Percentiles rank a stretch among this genome's conserved stretches.
Evolutionary conservation across 495 filamentous ascomycete genomes (phyloP).

Genomic region (Penicillium coprophilum): DNA sequence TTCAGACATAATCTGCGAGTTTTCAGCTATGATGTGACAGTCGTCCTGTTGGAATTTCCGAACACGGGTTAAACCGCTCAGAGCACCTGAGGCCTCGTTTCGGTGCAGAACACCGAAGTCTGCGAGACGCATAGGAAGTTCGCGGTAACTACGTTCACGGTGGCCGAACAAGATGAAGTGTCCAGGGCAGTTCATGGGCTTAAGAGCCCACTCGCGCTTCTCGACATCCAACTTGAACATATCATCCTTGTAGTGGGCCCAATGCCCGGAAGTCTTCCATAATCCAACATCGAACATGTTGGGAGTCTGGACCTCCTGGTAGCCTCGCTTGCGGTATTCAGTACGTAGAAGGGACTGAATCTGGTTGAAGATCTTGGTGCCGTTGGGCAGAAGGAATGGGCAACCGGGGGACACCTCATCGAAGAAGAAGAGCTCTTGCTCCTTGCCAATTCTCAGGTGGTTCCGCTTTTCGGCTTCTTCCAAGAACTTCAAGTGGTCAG

Average conservation of each 20-base stretch:
- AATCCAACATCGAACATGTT: conserved; percentile 92
- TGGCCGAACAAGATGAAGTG: conserved; percentile 77
- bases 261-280: conserved; percentile 94
- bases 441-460: conserved; percentile 84
- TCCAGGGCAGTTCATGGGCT: conserved; percentile 98
- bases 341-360: conserved; percentile 74
- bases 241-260: conserved; percentile 92
- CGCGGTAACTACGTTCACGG: conserved; percentile 78
- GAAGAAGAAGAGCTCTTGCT: conserved; percentile 98
- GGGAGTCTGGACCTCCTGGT: conserved; percentile 91
- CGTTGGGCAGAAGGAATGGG: conserved; percentile 91
- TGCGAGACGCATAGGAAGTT: conserved; percentile 84
- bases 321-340: conserved; percentile 91
- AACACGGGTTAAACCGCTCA: conserved; percentile 87
- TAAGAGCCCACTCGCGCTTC: conserved; percentile 76
- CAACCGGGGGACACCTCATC: conserved; percentile 87
- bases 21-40: conserved; percentile 93
- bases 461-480: conserved; percentile 97
- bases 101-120: conserved; percentile 95
- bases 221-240: conserved; percentile 94
- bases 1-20: conserved; percentile 77
- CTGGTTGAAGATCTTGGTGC: conserved; percentile 87
- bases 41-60: conserved; percentile 95
- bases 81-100: conserved; percentile 90
- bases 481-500: conserved; percentile 85